A percentile compares a stretch with the other conserved stretches of the same genome.
Evolutionary conservation across 169 alveolate species (phyloP).

Genomic region (Neospora caninum): DNA sequence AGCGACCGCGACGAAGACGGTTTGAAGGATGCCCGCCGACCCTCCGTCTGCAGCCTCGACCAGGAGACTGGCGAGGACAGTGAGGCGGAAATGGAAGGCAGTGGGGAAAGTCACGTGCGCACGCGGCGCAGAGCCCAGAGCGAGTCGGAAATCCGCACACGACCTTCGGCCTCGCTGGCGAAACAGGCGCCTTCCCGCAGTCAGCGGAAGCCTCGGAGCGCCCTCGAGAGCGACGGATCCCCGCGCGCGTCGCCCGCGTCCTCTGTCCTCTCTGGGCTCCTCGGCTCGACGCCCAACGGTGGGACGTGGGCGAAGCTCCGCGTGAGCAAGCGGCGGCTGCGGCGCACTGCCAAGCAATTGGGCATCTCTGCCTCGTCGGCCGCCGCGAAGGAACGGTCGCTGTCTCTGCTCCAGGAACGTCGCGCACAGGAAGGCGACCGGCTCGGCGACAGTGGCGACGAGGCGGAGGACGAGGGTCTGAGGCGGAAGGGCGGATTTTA

Average conservation of each 20-base stretch:
- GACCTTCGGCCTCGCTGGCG: too few species aligned
- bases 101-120: background rate
- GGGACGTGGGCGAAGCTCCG: background rate
- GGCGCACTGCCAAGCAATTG: background rate
- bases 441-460: background rate
- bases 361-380: background rate
- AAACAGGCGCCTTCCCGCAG: background rate
- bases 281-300: background rate
- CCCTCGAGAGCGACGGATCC: background rate
- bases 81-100: background rate
- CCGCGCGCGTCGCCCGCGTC: background rate
- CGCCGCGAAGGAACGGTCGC: conserved; percentile 15
- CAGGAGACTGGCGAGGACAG: background rate
- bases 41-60: background rate
- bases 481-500: background rate
- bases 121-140: background rate
- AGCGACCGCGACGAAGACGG: background rate
- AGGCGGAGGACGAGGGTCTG: background rate
- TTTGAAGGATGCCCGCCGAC: background rate
- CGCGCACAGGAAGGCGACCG: conserved; percentile 13
- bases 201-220: background rate
- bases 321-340: conserved; percentile 40
- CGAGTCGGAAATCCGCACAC: too few species aligned
- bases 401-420: background rate
- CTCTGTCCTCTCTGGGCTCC: background rate